Evolutionary conservation across 2,329 filamentous ascomycete species (phyloP).

Genomic region (Huntiella moniliformis): DNA sequence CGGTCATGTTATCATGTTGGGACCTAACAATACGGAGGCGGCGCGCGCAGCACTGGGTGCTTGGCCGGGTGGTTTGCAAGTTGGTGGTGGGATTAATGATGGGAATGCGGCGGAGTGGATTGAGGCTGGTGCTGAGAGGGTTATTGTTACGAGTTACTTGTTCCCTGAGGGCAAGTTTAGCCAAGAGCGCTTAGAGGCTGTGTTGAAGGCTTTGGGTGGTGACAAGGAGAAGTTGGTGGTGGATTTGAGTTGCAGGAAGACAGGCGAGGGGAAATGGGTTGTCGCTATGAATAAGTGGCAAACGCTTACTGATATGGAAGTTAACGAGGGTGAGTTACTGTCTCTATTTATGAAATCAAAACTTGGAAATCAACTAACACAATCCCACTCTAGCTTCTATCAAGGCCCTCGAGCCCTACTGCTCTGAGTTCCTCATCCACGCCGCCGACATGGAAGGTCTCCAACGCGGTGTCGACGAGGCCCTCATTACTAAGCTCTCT

Average conservation of each 20-base stretch:
- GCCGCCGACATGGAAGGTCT: constrained; percentile 92
- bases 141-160: constrained; percentile 90
- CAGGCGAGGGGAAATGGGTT: constrained; percentile 57
- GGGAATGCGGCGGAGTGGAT: constrained; percentile 75
- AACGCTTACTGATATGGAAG: constrained; percentile 89
- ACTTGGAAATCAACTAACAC: neutral
- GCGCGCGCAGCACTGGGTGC: constrained; percentile 56
- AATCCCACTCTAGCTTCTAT: constrained; percentile 48
- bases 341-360: neutral
- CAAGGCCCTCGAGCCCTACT: constrained; percentile 65
- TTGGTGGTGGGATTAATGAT: constrained; percentile 86
- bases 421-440: constrained; percentile 91
- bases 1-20: constrained; percentile 92
- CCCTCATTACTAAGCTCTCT: constrained; percentile 56
- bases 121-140: constrained; percentile 72
- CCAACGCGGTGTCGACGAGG: constrained; percentile 76
- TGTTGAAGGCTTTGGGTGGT: constrained; percentile 52
- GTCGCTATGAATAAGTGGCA: constrained; percentile 99
- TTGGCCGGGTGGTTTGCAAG: constrained; percentile 68
- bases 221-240: constrained; percentile 75
- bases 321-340: constrained; percentile 50
- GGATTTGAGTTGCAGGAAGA: constrained; percentile 75
- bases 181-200: constrained; percentile 51
- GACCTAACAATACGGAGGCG: constrained; percentile 66
- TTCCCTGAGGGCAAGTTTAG: constrained; percentile 76